Conservation (phyloP, 2,329 filamentous ascomycete genomes). For the Arthrobotrys musiformis region DNA sequence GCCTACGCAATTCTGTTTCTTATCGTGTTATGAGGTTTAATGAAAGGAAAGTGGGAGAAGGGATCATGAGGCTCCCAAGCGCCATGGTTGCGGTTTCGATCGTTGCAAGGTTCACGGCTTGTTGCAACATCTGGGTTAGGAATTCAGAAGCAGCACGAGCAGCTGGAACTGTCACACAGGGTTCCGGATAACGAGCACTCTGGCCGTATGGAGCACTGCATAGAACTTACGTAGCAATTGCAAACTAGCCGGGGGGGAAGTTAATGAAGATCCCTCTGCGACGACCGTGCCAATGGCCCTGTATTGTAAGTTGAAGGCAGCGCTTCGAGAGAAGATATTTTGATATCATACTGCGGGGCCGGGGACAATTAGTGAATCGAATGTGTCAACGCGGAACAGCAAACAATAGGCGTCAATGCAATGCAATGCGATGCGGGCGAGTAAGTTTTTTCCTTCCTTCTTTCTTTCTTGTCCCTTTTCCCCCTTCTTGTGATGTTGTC, state of each 20-base stretch:
- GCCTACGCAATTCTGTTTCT: neutral
- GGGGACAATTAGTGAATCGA: neutral
- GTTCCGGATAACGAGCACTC: neutral
- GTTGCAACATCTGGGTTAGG: constrained; percentile 6
- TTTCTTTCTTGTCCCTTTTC: neutral
- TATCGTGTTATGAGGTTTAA: neutral
- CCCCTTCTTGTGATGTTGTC: too few relatives aligned
- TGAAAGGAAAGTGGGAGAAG: neutral
- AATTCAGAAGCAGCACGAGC: constrained; percentile 5
- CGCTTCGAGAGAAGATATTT: neutral
- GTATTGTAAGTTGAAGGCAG: neutral
- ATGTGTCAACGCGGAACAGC: neutral
- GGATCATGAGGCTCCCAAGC: neutral
- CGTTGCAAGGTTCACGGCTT: neutral
- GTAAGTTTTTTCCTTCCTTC: too few relatives aligned
- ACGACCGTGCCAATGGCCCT: neutral
- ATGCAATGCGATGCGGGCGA: neutral
- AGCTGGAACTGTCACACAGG: constrained; percentile 21
- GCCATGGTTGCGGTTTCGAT: neutral
- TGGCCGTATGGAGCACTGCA: too few relatives aligned
- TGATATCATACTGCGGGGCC: neutral
- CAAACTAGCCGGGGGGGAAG: neutral
- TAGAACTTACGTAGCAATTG: too few relatives aligned
- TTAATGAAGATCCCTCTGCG: constrained; percentile 13
- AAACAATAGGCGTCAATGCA: constrained; percentile 10